Evolutionary conservation across 1,284 basidiomycete genomes (phyloP).

Genomic region (Takashimella koratensis): DNA sequence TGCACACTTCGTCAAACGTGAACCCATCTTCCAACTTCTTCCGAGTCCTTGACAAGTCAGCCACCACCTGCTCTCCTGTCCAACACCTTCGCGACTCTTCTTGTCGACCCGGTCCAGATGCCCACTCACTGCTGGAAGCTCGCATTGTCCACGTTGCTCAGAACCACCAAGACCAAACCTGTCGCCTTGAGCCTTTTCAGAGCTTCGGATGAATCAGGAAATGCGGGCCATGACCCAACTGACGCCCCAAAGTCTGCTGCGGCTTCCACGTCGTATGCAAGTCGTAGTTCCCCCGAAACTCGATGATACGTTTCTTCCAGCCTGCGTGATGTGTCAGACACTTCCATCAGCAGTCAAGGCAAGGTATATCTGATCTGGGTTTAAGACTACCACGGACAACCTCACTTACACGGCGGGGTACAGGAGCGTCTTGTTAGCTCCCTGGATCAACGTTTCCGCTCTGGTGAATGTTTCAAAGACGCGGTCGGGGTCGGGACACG

Average conservation of each 20-base stretch:
- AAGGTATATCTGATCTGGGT: too few relatives aligned
- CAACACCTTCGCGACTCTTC: neutral
- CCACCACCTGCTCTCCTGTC: neutral
- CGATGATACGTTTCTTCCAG: constrained; percentile 1
- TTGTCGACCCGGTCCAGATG: too few relatives aligned
- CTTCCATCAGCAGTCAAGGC: too few relatives aligned
- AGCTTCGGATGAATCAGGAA: constrained; percentile 20
- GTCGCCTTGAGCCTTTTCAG: constrained; percentile 13
- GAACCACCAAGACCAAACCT: constrained; percentile 21
- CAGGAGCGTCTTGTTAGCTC: constrained; percentile 19
- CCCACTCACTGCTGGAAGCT: constrained; percentile 20
- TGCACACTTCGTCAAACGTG: constrained; percentile 23
- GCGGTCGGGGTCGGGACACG: constrained; percentile 15
- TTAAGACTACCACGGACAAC: constrained; percentile 1
- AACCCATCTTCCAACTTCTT: constrained; percentile 20
- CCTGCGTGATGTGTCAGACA: too few relatives aligned
- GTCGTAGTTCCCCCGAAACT: neutral
- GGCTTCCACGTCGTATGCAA: constrained; percentile 10
- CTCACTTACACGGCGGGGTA: constrained; percentile 27
- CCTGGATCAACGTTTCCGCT: constrained; percentile 19
- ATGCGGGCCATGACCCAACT: constrained; percentile 27
- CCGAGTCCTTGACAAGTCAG: constrained; percentile 12
- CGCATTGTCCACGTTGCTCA: constrained; percentile 27
- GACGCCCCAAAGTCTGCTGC: constrained; percentile 19
- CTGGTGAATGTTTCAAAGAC: constrained; percentile 15